Conservation (phyloP, 495 filamentous ascomycete genomes). For the Penicillium atrosanguineum region DNA sequence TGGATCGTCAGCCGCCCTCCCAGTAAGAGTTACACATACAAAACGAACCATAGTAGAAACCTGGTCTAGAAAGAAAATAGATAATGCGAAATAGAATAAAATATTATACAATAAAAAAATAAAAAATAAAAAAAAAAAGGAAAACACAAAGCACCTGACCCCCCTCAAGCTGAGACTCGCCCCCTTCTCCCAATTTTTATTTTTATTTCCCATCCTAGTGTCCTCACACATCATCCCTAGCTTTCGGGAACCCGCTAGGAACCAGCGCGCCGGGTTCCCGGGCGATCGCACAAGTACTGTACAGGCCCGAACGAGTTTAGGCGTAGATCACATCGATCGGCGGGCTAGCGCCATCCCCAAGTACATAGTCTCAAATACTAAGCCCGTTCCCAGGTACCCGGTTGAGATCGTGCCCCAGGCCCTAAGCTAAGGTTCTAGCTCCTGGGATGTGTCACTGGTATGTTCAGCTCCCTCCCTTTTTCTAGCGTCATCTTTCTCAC, state of each 20-base stretch:
- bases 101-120: slow-evolving; percentile 1
- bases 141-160: slow-evolving; percentile 6
- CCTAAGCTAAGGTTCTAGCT: background rate
- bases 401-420: slow-evolving; percentile 12
- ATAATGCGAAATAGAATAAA: slow-evolving; percentile 3
- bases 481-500: slow-evolving; percentile 14
- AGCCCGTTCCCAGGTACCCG: slow-evolving; percentile 13
- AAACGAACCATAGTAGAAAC: background rate
- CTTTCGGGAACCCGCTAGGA: slow-evolving; percentile 20
- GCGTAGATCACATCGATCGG: slow-evolving; percentile 5
- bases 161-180: slow-evolving; percentile 4
- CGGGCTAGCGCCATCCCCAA: slow-evolving; percentile 7
- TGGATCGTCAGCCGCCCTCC: slow-evolving; percentile 23
- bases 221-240: slow-evolving; percentile 2
- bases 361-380: slow-evolving; percentile 18
- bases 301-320: slow-evolving; percentile 10
- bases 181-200: background rate
- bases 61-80: slow-evolving; percentile 3
- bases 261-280: slow-evolving; percentile 29
- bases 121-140: slow-evolving; percentile 8
- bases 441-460: slow-evolving; percentile 8
- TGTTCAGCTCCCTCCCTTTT: slow-evolving; percentile 5
- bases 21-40: slow-evolving; percentile 24
- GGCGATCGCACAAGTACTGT: slow-evolving; percentile 21
- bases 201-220: background rate